A percentile compares a stretch with the other conserved stretches of the same genome.
Conservation (phyloP, 2,329 filamentous ascomycete genomes). For the Colletotrichum salicis region DNA sequence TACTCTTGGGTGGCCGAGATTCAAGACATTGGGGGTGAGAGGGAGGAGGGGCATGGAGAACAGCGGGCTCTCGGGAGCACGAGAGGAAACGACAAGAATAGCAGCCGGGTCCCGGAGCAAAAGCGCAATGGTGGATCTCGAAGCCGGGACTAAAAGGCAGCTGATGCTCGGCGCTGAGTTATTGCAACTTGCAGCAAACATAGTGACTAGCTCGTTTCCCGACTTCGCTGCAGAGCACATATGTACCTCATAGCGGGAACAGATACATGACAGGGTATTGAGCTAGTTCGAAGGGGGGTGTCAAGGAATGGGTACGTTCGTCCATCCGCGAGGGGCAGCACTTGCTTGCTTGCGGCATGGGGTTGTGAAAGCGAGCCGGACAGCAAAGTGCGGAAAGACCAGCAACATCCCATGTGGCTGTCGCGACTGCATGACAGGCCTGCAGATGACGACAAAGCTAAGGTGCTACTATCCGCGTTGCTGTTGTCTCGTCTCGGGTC, state of each 20-base stretch:
- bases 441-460: constrained; percentile 16
- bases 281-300: not conserved
- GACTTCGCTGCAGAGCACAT: not conserved
- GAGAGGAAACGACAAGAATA: constrained; percentile 29
- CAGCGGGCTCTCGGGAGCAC: constrained; percentile 13
- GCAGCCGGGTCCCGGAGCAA: constrained; percentile 9
- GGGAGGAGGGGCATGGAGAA: not conserved
- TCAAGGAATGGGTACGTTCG: not conserved
- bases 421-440: constrained; percentile 17
- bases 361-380: not conserved
- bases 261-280: not conserved
- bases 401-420: constrained; percentile 1
- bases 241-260: not conserved
- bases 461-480: not conserved
- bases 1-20: constrained; percentile 12
- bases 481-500: not conserved
- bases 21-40: not conserved
- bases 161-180: constrained; percentile 4
- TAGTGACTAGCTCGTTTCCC: constrained; percentile 2
- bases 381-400: not conserved
- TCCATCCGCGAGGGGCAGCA: not conserved
- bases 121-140: constrained; percentile 26
- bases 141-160: not conserved
- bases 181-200: constrained; percentile 19
- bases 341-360: constrained; percentile 9